A percentile compares a stretch with the other conserved stretches of the same genome.
Evolutionary conservation across 805 yeast genomes (phyloP).

Genomic region (Lipomyces spencermartinsiae): DNA sequence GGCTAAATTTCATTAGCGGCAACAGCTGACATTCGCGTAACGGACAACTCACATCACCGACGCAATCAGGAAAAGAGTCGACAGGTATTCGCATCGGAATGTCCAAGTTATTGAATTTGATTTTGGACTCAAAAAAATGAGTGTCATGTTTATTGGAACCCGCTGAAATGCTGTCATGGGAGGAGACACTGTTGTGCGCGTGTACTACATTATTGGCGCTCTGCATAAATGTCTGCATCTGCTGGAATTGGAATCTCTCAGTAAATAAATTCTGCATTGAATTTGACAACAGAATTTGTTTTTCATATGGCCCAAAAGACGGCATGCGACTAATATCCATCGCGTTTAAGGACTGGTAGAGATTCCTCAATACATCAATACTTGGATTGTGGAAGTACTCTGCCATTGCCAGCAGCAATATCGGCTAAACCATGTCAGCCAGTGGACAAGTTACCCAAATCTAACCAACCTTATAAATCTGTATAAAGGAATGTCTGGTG

Average conservation of each 20-base stretch:
- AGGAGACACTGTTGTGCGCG: background rate
- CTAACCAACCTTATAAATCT: conserved; percentile 52
- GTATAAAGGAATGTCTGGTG: conserved; percentile 59
- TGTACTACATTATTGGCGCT: background rate
- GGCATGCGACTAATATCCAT: conserved; percentile 45
- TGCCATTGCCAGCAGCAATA: conserved; percentile 60
- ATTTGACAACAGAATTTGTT: conserved; percentile 41
- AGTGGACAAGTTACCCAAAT: background rate
- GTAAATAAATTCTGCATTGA: conserved; percentile 40
- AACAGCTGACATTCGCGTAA: conserved; percentile 37
- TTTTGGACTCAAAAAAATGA: conserved; percentile 44
- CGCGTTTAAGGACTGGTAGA: conserved; percentile 44
- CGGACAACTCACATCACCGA: conserved; percentile 43
- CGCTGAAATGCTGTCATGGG: background rate
- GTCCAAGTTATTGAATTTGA: conserved; percentile 41
- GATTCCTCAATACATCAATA: conserved; percentile 37
- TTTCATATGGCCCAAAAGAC: conserved; percentile 40
- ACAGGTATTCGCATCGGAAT: conserved; percentile 47
- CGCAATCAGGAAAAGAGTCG: conserved; percentile 42
- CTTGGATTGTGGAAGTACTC: conserved; percentile 49
- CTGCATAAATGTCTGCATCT: background rate
- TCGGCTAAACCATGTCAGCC: conserved; percentile 47
- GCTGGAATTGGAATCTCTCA: conserved; percentile 39
- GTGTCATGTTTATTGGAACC: conserved; percentile 37
- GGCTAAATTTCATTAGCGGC: background rate